Base-by-base conservation (phyloP, 768 basidiomycete species). In the Favolaschia claudopus region DNA sequence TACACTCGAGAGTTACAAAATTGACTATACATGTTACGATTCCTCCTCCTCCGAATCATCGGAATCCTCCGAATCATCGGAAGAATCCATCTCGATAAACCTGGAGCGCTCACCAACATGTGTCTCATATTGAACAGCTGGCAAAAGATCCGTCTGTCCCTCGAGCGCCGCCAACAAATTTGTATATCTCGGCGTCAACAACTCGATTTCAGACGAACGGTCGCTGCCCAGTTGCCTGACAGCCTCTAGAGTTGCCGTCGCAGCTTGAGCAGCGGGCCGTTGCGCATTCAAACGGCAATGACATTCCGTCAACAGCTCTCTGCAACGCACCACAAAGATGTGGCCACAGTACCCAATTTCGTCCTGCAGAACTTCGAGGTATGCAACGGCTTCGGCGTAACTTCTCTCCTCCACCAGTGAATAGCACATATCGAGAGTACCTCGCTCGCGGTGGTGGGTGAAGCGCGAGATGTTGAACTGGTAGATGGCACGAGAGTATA, bases 371-470 rank as follows among this genome's bases (percentile, higher is more conserved):
- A 28, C 50, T 32, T 40, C 50, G 17, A 51, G 50, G 28, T 51
- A 51, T 32, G 50, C 2, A 22, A 51, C 19, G 13, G 50, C 50
- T 40, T 51, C 50, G 22, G 38, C 13, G 29, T 51, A 51, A 40
- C 19, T 39, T 40, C 27, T 20, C 20, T 51, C 50, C 50, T 51
- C 50, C 28, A 51, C 34, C 37, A 51, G 38, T 10, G 50, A 51
- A 39, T 51, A 51, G 15, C 50, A 40, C 50, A 51, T 51, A 32
- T 51, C 50, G 38, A 51, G 50, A 2, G 50, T 51, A 6, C 27
- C 50, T 14, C 50, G 50, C 50, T 51, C 50, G 28, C 38, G 50
- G 50, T 51, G 50, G 40, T 51, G 38, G 28, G 50, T 51, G 50
- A 51, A 51, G 25, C 8, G 17, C 5, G 28, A 51, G 38, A 38